Evolutionary conservation across 1,284 basidiomycete species (phyloP), one percentile per base, ranked within the genome.

Genomic region (Rhodofomes roseus): DNA sequence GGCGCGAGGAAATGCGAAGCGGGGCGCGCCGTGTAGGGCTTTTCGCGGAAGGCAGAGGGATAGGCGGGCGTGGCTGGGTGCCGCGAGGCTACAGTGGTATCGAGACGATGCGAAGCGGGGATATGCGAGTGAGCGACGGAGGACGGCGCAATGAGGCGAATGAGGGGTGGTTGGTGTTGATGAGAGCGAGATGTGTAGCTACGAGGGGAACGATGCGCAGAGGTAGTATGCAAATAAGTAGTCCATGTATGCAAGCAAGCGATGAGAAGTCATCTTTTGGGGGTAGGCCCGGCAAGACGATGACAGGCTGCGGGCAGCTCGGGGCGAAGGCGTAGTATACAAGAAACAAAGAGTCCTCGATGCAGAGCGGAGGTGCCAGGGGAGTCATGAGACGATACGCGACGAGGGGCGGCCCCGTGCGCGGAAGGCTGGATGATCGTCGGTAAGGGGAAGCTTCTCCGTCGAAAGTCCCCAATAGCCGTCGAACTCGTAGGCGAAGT

Each of bases 361-460:
- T 58, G 54, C 36, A 57, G 55, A 56, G 44, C 46, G 55, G 36
- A 46, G 43, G 43, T 6, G 34, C 34, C 22, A 46, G 39, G 34
- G 48, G 37, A 37, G 60, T 65, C 63, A 71, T 62, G 68, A 66
- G 5, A 65, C 58, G 37, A 62, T 46, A 40, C 71, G 70, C 29
- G 66, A 62, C 25, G 65, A 44, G 62, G 68, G 70, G 41, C 73
- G 70, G 4, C 73, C 73, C n/a, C 73, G 70, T 23, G 65, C 48
- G 27, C 64, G 65, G 62, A 66, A 72, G 39, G 69, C 72, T 22
- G 70, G 69, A 52, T 72, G 69, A 12, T 71, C 70, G 23, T 66
- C 65, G 16, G 56, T 8, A 22, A 58, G 59, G 39, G 54, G 56
- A n/a, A 31, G 14, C 55, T 55, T 29, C 53, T 40, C 53, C 8